Conservation (phyloP, 2,329 filamentous ascomycete species). For the Geosmithia flava region DNA sequence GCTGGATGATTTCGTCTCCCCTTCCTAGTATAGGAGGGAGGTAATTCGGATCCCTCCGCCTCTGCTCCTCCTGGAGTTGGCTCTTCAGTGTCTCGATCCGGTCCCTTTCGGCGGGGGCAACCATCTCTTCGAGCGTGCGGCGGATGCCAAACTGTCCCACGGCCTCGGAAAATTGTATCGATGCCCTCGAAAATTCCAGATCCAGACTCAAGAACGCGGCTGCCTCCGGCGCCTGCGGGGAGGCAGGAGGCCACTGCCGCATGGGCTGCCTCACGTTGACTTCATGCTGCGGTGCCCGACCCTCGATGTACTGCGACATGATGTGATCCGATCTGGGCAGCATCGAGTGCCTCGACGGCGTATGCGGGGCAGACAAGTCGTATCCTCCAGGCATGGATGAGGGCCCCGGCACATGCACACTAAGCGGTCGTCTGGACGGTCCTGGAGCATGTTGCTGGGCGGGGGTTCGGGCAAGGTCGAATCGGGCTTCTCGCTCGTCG, state of each 20-base stretch:
- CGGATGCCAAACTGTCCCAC: slow-evolving; percentile 35
- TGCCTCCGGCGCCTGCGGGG: slow-evolving; percentile 31
- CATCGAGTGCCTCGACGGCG: not conserved
- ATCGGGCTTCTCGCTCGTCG: slow-evolving; percentile 54
- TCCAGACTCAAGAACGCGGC: slow-evolving; percentile 46
- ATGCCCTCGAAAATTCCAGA: slow-evolving; percentile 44
- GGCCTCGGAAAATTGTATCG: slow-evolving; percentile 40
- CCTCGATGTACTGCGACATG: not conserved
- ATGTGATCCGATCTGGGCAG: not conserved
- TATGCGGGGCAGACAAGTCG: slow-evolving; percentile 12
- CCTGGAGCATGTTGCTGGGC: slow-evolving; percentile 30
- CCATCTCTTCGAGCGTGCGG: slow-evolving; percentile 40
- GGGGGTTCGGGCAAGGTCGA: slow-evolving; percentile 36
- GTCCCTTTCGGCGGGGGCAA: slow-evolving; percentile 37
- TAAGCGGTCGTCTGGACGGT: slow-evolving; percentile 28
- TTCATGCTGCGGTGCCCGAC: not conserved
- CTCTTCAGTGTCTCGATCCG: slow-evolving; percentile 36
- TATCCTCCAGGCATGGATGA: slow-evolving; percentile 26
- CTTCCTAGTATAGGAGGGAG: slow-evolving; percentile 50
- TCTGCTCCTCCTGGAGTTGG: slow-evolving; percentile 44
- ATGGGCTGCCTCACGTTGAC: too few species aligned
- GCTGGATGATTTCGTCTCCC: slow-evolving; percentile 41
- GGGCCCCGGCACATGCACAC: slow-evolving; percentile 34
- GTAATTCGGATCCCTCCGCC: slow-evolving; percentile 46
- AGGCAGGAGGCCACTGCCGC: slow-evolving; percentile 1